These are phyloP conservation scores for Alternaria alternata DNA, from an alignment of 2,329 filamentous ascomycete species.

Conservation along the genomic window DNA sequence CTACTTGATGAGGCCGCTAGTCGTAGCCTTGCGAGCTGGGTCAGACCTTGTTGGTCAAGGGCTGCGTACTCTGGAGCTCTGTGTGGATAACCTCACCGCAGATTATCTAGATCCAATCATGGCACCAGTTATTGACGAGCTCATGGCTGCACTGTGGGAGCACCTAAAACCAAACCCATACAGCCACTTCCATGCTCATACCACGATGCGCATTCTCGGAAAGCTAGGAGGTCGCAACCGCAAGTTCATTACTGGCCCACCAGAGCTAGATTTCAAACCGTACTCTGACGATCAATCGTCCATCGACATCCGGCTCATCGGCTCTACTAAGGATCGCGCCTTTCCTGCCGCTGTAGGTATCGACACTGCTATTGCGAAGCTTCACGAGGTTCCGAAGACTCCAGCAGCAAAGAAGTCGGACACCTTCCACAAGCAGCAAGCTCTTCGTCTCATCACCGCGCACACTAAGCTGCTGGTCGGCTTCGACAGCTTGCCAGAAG, in stretches of 20 bases:
- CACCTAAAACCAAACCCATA: constrained; percentile 94
- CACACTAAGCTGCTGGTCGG: constrained; percentile 93
- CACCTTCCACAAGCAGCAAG: constrained; percentile 90
- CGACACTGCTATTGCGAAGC: constrained; percentile 85
- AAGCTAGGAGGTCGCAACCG: constrained; percentile 95
- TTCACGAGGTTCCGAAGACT: constrained; percentile 79
- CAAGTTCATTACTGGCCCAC: constrained; percentile 91
- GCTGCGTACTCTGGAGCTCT: constrained; percentile 90
- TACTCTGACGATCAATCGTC: constrained; percentile 89
- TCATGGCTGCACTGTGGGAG: constrained; percentile 97
- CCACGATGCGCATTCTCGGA: constrained; percentile 94
- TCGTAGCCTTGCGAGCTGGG: constrained; percentile 91
- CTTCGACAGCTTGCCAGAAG: constrained; percentile 85
- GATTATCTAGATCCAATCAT: constrained; percentile 99
- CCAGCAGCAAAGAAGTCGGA: constrained; percentile 72
- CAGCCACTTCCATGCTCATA: constrained; percentile 96
- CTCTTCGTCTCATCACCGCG: constrained; percentile 84
- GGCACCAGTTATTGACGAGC: constrained; percentile 97
- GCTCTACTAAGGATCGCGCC: constrained; percentile 85
- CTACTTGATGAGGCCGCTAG: constrained; percentile 95
- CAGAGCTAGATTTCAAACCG: constrained; percentile 81
- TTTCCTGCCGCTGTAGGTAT: constrained; percentile 88
- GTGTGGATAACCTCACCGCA: constrained; percentile 96
- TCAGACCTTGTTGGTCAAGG: constrained; percentile 95
- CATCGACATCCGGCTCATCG: constrained; percentile 87